A percentile compares a stretch with the other conserved stretches of the same genome.
Conservation (phyloP, 2,329 filamentous ascomycete species). For the Hirsutella minnesotensis region DNA sequence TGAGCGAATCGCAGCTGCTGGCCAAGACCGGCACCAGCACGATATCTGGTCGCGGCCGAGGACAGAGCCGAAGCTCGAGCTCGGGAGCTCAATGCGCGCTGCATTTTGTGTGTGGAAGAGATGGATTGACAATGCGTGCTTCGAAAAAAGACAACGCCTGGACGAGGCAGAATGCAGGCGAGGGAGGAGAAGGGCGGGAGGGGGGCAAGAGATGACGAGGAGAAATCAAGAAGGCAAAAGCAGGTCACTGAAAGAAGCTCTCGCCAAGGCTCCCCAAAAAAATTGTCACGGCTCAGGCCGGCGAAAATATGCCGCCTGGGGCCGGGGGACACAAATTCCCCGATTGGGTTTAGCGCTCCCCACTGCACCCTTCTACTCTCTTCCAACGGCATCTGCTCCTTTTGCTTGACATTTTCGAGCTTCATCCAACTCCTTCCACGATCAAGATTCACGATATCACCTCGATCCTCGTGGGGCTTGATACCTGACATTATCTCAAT, state of each 20-base stretch:
- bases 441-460: background rate
- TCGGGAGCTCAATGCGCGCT: conserved; percentile 80
- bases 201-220: conserved; percentile 6
- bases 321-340: conserved; percentile 19
- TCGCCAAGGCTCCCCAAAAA: conserved; percentile 17
- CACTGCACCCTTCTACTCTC: conserved; percentile 20
- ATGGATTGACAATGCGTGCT: background rate
- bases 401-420: background rate
- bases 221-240: conserved; percentile 6
- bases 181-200: conserved; percentile 1
- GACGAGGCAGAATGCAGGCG: conserved; percentile 14
- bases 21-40: conserved; percentile 52
- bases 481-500: no score
- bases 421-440: background rate
- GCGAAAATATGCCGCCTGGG: conserved; percentile 23
- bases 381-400: conserved; percentile 21
- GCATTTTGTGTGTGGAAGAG: conserved; percentile 51
- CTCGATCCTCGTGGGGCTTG: background rate
- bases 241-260: conserved; percentile 8
- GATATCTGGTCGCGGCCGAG: conserved; percentile 53
- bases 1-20: conserved; percentile 95
- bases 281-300: conserved; percentile 27
- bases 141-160: background rate
- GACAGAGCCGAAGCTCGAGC: conserved; percentile 71
- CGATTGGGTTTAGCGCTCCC: conserved; percentile 14